Evolutionary conservation across 2,329 filamentous ascomycete species (phyloP).

Genomic region (Cladophialophora immunda): DNA sequence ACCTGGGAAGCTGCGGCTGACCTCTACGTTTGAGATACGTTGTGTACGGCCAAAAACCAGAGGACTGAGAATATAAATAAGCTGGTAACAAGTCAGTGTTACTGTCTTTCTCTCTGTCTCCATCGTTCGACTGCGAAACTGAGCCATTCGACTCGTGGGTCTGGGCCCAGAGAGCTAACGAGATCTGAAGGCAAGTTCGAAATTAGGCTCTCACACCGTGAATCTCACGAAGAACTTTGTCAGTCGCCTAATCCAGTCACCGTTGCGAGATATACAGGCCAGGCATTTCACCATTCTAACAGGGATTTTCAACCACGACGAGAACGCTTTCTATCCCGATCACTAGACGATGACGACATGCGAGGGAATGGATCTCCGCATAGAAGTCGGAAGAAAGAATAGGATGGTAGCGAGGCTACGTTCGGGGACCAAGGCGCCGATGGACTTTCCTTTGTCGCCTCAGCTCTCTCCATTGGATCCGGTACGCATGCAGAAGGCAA

Average conservation of each 20-base stretch:
- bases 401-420: not conserved
- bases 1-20: conserved; percentile 37
- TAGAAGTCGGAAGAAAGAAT: not conserved
- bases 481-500: not conserved
- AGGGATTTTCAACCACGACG: not conserved
- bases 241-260: not conserved
- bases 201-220: not conserved
- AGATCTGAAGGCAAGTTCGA: not conserved
- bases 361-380: not conserved
- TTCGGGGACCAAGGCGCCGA: not conserved
- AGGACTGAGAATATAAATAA: not conserved
- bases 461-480: not conserved
- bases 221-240: not conserved
- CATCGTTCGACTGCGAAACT: too few species aligned
- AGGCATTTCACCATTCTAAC: not conserved
- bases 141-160: too few species aligned
- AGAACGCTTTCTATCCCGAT: not conserved
- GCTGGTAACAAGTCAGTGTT: not conserved
- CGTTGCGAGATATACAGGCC: not conserved
- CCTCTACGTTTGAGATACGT: conserved; percentile 26
- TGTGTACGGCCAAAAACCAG: conserved; percentile 25
- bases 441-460: not conserved
- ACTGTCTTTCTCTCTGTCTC: not conserved
- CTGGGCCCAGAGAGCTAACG: too few species aligned
- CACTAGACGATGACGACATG: not conserved